Evolutionary conservation across 805 yeast genomes (phyloP).

Genomic region (Barnettozyma siamensis): DNA sequence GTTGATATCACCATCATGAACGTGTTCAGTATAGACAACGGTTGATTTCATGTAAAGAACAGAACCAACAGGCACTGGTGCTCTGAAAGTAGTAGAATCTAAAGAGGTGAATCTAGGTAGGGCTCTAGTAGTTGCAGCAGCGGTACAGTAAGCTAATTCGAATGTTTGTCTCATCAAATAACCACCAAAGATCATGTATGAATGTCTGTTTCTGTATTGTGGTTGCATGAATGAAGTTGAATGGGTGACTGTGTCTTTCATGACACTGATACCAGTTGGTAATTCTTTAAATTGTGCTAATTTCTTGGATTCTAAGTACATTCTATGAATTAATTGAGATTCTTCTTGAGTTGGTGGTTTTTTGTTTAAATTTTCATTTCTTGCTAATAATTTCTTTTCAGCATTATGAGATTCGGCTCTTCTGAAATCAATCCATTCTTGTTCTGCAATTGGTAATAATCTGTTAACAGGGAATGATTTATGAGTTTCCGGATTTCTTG

Average conservation of each 20-base stretch:
- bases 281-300: constrained; percentile 28
- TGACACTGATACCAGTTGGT: constrained; percentile 51
- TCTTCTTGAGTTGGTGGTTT: constrained; percentile 78
- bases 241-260: constrained; percentile 65
- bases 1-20: constrained; percentile 36
- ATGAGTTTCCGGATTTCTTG: constrained; percentile 90
- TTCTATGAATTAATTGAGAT: constrained; percentile 64
- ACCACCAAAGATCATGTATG: constrained; percentile 94
- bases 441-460: constrained; percentile 66
- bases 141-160: constrained; percentile 89
- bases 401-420: constrained; percentile 89
- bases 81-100: constrained; percentile 86
- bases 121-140: constrained; percentile 81
- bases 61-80: constrained; percentile 95
- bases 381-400: constrained; percentile 74
- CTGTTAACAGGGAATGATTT: constrained; percentile 82
- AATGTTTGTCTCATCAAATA: constrained; percentile 87
- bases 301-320: constrained; percentile 56
- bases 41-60: constrained; percentile 78
- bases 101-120: constrained; percentile 85
- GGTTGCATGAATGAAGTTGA: constrained; percentile 94
- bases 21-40: constrained; percentile 81
- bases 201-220: constrained; percentile 90
- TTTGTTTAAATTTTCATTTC: constrained; percentile 49
- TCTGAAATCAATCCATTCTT: constrained; percentile 77